Conservation (phyloP, 139 green algal genomes). For the Nannochloris sp. region DNA sequence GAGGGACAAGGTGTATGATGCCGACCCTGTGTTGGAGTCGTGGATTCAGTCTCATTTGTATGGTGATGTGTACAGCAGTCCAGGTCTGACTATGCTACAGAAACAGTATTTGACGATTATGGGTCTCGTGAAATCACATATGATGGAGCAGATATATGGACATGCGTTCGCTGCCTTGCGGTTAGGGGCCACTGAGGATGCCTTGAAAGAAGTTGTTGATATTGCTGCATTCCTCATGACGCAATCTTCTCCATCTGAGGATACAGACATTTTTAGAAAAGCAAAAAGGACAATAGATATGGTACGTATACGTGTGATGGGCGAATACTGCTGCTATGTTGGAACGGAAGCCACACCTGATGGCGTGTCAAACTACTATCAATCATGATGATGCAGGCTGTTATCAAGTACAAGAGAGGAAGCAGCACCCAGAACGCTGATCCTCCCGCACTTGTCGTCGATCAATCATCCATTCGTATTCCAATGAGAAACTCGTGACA, state of each 20-base stretch:
- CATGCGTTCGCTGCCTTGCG: conserved; percentile 37
- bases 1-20: conserved; percentile 34
- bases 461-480: background rate
- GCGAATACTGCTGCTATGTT: too few species aligned
- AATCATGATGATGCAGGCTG: too few species aligned
- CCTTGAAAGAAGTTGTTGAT: conserved; percentile 22
- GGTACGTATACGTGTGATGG: too few species aligned
- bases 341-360: too few species aligned
- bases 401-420: too few species aligned
- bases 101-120: conserved; percentile 48
- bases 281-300: background rate
- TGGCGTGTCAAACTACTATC: too few species aligned
- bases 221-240: conserved; percentile 12
- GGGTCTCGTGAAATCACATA: conserved; percentile 39
- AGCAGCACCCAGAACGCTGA: too few species aligned
- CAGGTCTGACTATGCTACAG: conserved; percentile 31
- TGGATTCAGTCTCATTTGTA: conserved; percentile 58
- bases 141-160: conserved; percentile 57
- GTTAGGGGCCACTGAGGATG: conserved; percentile 31
- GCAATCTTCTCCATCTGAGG: background rate
- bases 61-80: conserved; percentile 49
- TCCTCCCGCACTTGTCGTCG: too few species aligned
- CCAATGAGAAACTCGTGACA: background rate
- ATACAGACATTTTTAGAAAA: background rate
- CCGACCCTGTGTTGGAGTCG: conserved; percentile 38